These are phyloP conservation scores for Camillea tinctor DNA, from an alignment of 2,329 filamentous ascomycete genomes.

Conservation along the genomic window DNA sequence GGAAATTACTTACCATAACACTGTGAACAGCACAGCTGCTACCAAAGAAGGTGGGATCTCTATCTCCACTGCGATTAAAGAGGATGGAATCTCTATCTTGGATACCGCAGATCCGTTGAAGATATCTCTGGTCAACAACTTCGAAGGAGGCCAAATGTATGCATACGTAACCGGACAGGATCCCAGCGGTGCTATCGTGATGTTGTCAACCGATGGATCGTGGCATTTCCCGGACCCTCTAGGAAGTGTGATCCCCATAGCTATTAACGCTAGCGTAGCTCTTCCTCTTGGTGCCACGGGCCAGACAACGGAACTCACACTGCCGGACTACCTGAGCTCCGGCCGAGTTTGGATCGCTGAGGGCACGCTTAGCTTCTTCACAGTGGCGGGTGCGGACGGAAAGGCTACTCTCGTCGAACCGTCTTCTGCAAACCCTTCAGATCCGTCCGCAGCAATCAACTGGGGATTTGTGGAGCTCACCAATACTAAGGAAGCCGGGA, in stretches of 20 bases:
- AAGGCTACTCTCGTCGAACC: constrained; percentile 45
- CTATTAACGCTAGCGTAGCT: constrained; percentile 34
- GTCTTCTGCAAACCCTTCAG: constrained; percentile 41
- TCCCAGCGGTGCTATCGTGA: constrained; percentile 34
- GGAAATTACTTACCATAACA: constrained; percentile 38
- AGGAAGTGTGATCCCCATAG: constrained; percentile 30
- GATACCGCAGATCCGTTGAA: constrained; percentile 19
- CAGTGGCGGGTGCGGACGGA: constrained; percentile 30
- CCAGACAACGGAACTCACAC: constrained; percentile 36
- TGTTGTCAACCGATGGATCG: constrained; percentile 38
- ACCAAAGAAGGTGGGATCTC: background rate
- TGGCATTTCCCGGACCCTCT: constrained; percentile 40
- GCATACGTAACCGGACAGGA: constrained; percentile 44
- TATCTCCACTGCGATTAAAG: background rate
- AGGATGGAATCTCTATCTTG: background rate
- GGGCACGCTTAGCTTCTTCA: constrained; percentile 40
- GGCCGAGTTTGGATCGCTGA: constrained; percentile 44
- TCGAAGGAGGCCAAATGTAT: constrained; percentile 34
- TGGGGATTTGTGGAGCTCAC: constrained; percentile 54
- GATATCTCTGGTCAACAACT: constrained; percentile 40
- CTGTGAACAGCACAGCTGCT: constrained; percentile 36
- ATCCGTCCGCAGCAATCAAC: constrained; percentile 43
- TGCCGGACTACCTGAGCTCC: constrained; percentile 40
- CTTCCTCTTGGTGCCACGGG: constrained; percentile 38
- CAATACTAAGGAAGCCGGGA: constrained; percentile 35